Base-by-base conservation (phyloP, 257 asterid genomes). In the Cynanchum wilfordii region DNA sequence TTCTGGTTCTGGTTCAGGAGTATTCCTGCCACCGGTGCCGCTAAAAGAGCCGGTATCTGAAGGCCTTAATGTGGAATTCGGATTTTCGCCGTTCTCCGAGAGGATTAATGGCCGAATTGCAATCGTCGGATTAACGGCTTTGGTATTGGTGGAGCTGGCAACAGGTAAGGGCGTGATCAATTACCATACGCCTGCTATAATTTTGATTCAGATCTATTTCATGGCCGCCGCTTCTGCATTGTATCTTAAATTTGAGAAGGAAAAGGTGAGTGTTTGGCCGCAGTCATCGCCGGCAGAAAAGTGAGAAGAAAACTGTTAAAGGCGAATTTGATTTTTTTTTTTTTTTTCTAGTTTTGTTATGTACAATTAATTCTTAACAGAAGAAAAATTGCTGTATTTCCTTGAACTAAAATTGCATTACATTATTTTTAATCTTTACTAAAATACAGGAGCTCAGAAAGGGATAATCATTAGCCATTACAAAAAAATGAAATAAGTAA, bases 21-120 rank as follows among this genome's bases (percentile, higher is more conserved):
- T 94, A 42, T 94, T 86, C 65, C 96, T 91, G 55, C 97, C 97
- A 30, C 96, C 99, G 7, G 96, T 91, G 75, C 74, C 91, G 7
- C 76, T 94, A 19, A 87, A 83, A 19, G 96, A 89, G 75, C 83
- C 99, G 10, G 79, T 80, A 0, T 88, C 97, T 0, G 96, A 79
- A 36, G 99, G 99, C 24, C 27, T 94, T 83, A 80, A 65, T 1
- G 97, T 91, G 71, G 99, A 91, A 73, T 94, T 91, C 89, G 97
- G 99, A 81, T 94, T 94, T 79, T 91, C 92, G 17, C 93, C 88
- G 56, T 94, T 79, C 76, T 87, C 97, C 69, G 98, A 94, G 75
- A 86, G 91, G 82, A 78, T 86, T 71, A 92, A 94, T 25, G 96
- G 99, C 0, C 86, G 97, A 82, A 78, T 89, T 1, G 97, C 97